Base-by-base conservation (phyloP, 352 stramenopile genomes). In the Phytophthora vignae region DNA sequence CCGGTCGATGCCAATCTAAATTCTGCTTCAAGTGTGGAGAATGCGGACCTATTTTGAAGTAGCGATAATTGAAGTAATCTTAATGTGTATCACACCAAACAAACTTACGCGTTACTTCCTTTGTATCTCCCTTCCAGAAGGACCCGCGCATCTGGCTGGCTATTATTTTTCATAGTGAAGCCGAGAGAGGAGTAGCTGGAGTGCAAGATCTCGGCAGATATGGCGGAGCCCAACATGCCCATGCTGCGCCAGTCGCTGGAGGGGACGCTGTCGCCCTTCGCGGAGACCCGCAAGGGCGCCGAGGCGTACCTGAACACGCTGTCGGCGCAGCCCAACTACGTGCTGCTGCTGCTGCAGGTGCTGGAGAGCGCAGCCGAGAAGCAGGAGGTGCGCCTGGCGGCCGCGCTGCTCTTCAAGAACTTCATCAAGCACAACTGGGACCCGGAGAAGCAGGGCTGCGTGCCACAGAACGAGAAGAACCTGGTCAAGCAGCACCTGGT, bases 401-500 rank as follows among this genome's bases (percentile, higher is more conserved):
- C 87, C 4, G 87, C 88, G 64, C 61, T 96, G 65, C 76, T 91
- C 10, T 99, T 99, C 84, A 99, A 99, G 78, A 99, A 99, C 86
- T 90, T 99, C 55, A 92, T 99, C 67, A 99, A 99, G 84, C 93
- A 98, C 58, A 96, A 96, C 71, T 99, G 98, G 98, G 96, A 97
- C 61, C 92, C 93, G 8, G 86, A 93, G 76, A 94, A 88, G 74
- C 68, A 92, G 54, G 81, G 79, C n/a, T 86, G 79, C 64, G 74
- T 98, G n/a, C 69, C 79, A 17, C 52, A 79, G 40, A 72, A 77
- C 6, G 98, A 99, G 79, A 98, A 98, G 50, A 78, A 82, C 15
- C 71, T 98, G 25, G 98, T 99, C 62, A 99, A 99, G 86, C 88
- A 90, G 59, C 91, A 99, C 79, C 84, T 99, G n/a, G 97, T 99